Evolutionary conservation across 768 basidiomycete genomes (phyloP).

Genomic region (Phaeotremella fagi): DNA sequence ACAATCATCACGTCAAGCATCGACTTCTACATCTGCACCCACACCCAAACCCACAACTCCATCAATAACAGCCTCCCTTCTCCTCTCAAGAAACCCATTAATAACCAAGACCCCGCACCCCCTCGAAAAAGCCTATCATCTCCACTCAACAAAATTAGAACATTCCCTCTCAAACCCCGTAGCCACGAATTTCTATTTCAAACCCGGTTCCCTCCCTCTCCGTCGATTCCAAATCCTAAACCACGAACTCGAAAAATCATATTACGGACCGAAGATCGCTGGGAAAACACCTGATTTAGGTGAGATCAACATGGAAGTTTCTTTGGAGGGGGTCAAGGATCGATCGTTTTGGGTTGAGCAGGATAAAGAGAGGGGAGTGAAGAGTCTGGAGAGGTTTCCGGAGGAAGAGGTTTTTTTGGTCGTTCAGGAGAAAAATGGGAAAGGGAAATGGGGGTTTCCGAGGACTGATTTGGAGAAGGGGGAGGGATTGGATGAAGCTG

Average conservation of each 20-base stretch:
- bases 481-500: constrained; percentile 78
- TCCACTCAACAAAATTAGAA: constrained; percentile 75
- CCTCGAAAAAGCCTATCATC: constrained; percentile 75
- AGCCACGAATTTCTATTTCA: constrained; percentile 88
- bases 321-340: constrained; percentile 21
- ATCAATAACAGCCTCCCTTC: constrained; percentile 39
- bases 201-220: constrained; percentile 79
- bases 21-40: constrained; percentile 12
- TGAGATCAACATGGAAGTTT: constrained; percentile 44
- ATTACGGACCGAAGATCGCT: constrained; percentile 65
- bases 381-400: constrained; percentile 70
- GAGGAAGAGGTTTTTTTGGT: constrained; percentile 86
- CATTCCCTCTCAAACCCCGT: constrained; percentile 83
- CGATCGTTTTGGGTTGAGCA: constrained; percentile 22
- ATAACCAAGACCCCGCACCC: constrained; percentile 54
- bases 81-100: constrained; percentile 49
- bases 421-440: constrained; percentile 55
- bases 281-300: constrained; percentile 48
- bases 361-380: constrained; percentile 52
- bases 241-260: constrained; percentile 62
- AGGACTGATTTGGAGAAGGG: constrained; percentile 59
- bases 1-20: constrained; percentile 4
- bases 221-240: constrained; percentile 74
- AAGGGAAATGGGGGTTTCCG: constrained; percentile 76
- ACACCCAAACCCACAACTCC: constrained; percentile 22